These are phyloP conservation scores for Mortierella sp. DNA, from an alignment of 371 early-diverging fungal genomes.

Conservation along the genomic window DNA sequence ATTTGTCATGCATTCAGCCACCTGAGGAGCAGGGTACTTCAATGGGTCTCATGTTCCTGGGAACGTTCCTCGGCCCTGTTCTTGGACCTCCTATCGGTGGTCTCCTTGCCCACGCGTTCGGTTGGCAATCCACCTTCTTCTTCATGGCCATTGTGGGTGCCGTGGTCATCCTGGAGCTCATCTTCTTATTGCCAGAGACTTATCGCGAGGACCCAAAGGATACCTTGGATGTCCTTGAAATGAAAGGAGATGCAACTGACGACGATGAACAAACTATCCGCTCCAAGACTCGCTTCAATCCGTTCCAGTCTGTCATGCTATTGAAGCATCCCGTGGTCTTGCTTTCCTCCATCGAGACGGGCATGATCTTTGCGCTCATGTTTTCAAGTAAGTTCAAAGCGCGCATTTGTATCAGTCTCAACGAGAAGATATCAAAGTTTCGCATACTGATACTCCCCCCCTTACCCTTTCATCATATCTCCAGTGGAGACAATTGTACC, in stretches of 20 bases:
- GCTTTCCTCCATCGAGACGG: constrained; percentile 60
- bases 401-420: too few relatives aligned
- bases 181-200: constrained; percentile 77
- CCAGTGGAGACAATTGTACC: constrained; percentile 49
- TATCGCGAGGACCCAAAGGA: constrained; percentile 60
- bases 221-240: constrained; percentile 2
- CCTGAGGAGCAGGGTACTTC: constrained; percentile 53
- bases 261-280: constrained; percentile 9
- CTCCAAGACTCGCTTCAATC: constrained; percentile 30
- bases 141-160: constrained; percentile 67
- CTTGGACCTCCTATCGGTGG: constrained; percentile 60
- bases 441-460: too few relatives aligned
- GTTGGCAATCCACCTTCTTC: constrained; percentile 79
- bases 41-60: constrained; percentile 53
- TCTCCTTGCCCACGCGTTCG: constrained; percentile 60
- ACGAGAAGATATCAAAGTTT: too few relatives aligned
- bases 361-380: constrained; percentile 63
- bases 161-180: constrained; percentile 62
- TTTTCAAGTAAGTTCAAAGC: constrained; percentile 47
- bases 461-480: background rate
- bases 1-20: constrained; percentile 54
- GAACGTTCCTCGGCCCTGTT: constrained; percentile 51
- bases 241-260: constrained; percentile 9
- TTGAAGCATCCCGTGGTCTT: constrained; percentile 59
- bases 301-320: constrained; percentile 55